Conservation (phyloP, 1,284 basidiomycete species). For the Rhodotorula mucilaginosa region DNA sequence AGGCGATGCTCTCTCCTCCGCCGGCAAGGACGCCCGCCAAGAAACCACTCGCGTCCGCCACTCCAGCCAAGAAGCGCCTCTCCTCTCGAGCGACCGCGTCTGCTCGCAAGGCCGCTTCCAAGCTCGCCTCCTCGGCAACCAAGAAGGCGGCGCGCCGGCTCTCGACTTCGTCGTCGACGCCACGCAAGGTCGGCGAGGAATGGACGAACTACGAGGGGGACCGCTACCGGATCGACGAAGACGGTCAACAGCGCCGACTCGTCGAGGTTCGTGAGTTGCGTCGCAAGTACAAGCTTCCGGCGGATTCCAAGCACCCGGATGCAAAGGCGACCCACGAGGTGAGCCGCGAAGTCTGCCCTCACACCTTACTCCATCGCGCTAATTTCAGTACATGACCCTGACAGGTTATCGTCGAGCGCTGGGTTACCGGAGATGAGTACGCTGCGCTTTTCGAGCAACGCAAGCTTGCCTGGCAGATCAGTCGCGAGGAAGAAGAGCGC, state of each 20-base stretch:
- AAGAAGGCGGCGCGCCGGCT: neutral
- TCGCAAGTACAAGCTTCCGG: constrained; percentile 29
- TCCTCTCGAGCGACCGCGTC: constrained; percentile 3
- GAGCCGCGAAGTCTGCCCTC: neutral
- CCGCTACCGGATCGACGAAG: constrained; percentile 21
- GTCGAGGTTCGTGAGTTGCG: constrained; percentile 33
- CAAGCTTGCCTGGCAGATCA: constrained; percentile 35
- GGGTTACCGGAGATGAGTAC: constrained; percentile 33
- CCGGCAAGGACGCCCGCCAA: neutral
- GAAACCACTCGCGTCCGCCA: constrained; percentile 4
- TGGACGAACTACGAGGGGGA: constrained; percentile 39
- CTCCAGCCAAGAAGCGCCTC: constrained; percentile 14
- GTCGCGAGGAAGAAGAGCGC: constrained; percentile 22
- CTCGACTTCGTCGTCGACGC: neutral
- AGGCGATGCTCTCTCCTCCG: constrained; percentile 1
- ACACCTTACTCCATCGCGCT: no score
- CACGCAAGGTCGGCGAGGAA: constrained; percentile 23
- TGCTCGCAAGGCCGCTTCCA: constrained; percentile 13
- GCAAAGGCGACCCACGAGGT: constrained; percentile 27
- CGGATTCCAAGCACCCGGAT: constrained; percentile 33
- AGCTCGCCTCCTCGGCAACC: neutral
- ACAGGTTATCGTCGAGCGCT: constrained; percentile 34
- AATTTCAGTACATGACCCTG: no score
- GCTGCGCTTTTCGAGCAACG: constrained; percentile 9
- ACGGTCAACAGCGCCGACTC: constrained; percentile 19